Conservation (phyloP, 73 alveolate species). For the Loxodes magnus region DNA sequence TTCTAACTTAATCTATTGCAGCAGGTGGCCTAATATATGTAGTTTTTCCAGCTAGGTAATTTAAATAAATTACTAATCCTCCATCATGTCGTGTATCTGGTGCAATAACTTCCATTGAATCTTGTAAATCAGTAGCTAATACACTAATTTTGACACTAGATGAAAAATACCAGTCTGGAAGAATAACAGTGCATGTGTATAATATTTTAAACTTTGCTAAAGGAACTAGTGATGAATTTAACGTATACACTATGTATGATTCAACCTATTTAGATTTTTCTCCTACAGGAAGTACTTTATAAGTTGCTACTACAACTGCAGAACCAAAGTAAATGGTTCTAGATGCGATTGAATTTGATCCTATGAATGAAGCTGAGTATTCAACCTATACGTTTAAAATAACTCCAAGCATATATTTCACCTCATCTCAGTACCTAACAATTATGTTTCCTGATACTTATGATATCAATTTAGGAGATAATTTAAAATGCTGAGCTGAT, state of each 20-base stretch:
- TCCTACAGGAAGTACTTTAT: constrained; percentile 5
- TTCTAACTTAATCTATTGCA: constrained; percentile 15
- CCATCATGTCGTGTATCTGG: constrained; percentile 30
- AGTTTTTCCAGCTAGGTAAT: constrained; percentile 13
- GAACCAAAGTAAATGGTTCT: constrained; percentile 14
- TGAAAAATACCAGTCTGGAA: constrained; percentile 19
- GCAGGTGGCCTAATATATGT: constrained; percentile 16
- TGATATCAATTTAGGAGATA: constrained; percentile 24
- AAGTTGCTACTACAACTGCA: constrained; percentile 6
- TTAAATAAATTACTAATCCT: constrained; percentile 4
- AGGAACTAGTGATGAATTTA: constrained; percentile 30
- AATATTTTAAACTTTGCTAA: constrained; percentile 19
- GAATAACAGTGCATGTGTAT: constrained; percentile 11
- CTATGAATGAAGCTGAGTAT: constrained; percentile 37
- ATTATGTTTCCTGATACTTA: constrained; percentile 28
- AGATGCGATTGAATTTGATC: constrained; percentile 20
- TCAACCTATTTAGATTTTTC: constrained; percentile 16
- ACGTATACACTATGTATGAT: constrained; percentile 23
- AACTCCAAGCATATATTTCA: constrained; percentile 19
- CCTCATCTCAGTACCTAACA: background rate
- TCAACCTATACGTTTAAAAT: constrained; percentile 25
- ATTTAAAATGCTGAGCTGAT: constrained; percentile 27
- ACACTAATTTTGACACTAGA: constrained; percentile 19
- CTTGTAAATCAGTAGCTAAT: constrained; percentile 18
- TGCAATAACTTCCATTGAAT: constrained; percentile 15